Percentiles rank a stretch among this genome's conserved stretches.
Evolutionary conservation across 192 early-diverging fungal species (phyloP).

Genomic region (Entomortierella parvispora): DNA sequence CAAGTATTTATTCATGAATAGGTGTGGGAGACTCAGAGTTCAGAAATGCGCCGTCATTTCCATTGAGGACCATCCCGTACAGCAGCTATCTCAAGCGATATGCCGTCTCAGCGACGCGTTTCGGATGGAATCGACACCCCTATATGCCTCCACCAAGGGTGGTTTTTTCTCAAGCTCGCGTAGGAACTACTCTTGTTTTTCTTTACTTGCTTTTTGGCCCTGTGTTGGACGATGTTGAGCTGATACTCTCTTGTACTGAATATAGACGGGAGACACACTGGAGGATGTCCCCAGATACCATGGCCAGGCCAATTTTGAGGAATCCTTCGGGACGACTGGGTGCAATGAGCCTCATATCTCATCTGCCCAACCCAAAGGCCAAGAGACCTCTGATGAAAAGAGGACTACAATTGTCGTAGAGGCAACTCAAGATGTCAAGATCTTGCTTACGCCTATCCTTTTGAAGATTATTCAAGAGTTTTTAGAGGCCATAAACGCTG

Average conservation of each 20-base stretch:
- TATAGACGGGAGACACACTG: constrained; percentile 28
- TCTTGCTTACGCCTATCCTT: constrained; percentile 75
- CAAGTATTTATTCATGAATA: neutral
- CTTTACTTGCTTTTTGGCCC: no score
- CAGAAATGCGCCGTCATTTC: constrained; percentile 19
- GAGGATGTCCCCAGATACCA: constrained; percentile 41
- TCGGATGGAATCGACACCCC: constrained; percentile 33
- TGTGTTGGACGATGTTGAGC: neutral
- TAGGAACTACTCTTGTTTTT: constrained; percentile 8
- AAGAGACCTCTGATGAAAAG: constrained; percentile 47
- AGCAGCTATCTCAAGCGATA: constrained; percentile 66
- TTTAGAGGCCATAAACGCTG: constrained; percentile 63
- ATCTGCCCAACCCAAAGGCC: constrained; percentile 40
- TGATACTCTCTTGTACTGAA: neutral
- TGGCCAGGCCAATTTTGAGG: constrained; percentile 35
- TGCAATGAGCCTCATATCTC: constrained; percentile 9
- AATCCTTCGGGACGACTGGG: constrained; percentile 22
- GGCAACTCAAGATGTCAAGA: constrained; percentile 61
- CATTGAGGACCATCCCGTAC: constrained; percentile 65
- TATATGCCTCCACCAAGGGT: constrained; percentile 61
- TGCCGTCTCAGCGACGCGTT: constrained; percentile 33
- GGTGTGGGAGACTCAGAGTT: constrained; percentile 20
- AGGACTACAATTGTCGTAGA: constrained; percentile 61
- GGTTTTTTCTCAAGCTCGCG: constrained; percentile 53
- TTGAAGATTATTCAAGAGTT: constrained; percentile 74